Percentiles rank a stretch among this genome's conserved stretches.
These are phyloP conservation scores for Asterella californica DNA, from an alignment of 225 moss, liverwort and hornwort species.

Conservation along the genomic window DNA sequence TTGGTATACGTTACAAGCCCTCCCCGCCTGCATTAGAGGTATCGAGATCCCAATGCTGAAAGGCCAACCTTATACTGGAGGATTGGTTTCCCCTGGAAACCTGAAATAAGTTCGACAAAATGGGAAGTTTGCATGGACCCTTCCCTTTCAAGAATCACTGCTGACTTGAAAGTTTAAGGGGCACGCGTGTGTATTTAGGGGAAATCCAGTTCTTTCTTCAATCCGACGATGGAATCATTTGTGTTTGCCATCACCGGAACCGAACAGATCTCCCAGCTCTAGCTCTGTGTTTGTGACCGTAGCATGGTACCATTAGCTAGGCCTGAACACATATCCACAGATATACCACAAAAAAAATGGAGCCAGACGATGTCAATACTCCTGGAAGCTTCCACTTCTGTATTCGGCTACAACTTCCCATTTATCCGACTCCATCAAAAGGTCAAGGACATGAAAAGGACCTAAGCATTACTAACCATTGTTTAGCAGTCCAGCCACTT, in stretches of 20 bases:
- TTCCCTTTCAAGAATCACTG: constrained; percentile 17
- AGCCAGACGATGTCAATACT: not conserved
- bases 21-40: constrained; percentile 20
- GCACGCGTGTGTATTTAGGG: not conserved
- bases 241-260: not conserved
- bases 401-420: not conserved
- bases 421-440: not conserved
- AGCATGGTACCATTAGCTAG: constrained; percentile 35
- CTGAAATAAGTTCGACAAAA: constrained; percentile 14
- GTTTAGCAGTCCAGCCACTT: constrained; percentile 37
- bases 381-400: not conserved
- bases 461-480: constrained; percentile 24
- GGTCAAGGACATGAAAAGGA: not conserved
- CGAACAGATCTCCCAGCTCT: constrained; percentile 4
- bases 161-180: not conserved
- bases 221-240: not conserved
- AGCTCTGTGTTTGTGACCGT: constrained; percentile 28
- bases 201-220: not conserved
- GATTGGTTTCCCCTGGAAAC: constrained; percentile 14
- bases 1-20: constrained; percentile 33
- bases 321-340: constrained; percentile 22
- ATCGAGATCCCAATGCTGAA: constrained; percentile 9
- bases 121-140: constrained; percentile 16
- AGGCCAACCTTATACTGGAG: constrained; percentile 12
- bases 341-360: constrained; percentile 1